Percentiles rank a stretch among this genome's conserved stretches.
phyloP scores from a whole-genome alignment of 768 basidiomycete species.

The Hortiboletus campestris region DNA sequence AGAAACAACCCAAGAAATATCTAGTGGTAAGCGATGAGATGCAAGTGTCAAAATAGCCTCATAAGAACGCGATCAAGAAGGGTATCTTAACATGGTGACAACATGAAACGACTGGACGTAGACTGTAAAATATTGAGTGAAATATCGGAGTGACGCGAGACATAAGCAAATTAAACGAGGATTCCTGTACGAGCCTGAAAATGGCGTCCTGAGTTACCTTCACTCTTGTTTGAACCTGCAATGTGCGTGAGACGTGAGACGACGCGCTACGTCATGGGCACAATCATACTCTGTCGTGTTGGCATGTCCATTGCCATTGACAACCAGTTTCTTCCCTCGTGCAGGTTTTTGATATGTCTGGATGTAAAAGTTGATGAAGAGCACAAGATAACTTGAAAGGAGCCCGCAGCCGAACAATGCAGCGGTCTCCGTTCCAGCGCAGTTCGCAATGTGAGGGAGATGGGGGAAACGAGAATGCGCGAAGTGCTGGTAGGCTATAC shows the following conservation, averaged over 20 bases:
- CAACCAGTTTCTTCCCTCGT: constrained; percentile 31
- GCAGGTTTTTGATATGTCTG: constrained; percentile 75
- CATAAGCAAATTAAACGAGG: constrained; percentile 16
- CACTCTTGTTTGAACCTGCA: constrained; percentile 37
- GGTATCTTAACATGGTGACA: constrained; percentile 10
- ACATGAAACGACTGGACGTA: constrained; percentile 15
- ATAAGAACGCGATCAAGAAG: constrained; percentile 9
- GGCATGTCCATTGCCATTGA: constrained; percentile 48
- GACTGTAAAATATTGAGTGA: constrained; percentile 8
- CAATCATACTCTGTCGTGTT: constrained; percentile 33
- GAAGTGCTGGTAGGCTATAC: constrained; percentile 77
- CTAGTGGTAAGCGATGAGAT: constrained; percentile 8
- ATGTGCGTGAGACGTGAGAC: constrained; percentile 1
- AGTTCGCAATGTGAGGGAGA: constrained; percentile 75
- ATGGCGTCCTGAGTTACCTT: not conserved
- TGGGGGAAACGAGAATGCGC: constrained; percentile 56
- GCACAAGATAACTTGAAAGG: constrained; percentile 84
- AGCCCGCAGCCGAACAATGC: constrained; percentile 88
- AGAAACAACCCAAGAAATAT: constrained; percentile 7
- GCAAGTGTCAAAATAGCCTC: constrained; percentile 10
- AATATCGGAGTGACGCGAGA: constrained; percentile 4
- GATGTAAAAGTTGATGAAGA: constrained; percentile 96
- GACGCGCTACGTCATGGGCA: not conserved
- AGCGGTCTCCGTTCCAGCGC: constrained; percentile 85
- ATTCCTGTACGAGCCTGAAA: not conserved